Evolutionary conservation across 2,329 filamentous ascomycete species (phyloP).

Genomic region (Cercospora citrullina): DNA sequence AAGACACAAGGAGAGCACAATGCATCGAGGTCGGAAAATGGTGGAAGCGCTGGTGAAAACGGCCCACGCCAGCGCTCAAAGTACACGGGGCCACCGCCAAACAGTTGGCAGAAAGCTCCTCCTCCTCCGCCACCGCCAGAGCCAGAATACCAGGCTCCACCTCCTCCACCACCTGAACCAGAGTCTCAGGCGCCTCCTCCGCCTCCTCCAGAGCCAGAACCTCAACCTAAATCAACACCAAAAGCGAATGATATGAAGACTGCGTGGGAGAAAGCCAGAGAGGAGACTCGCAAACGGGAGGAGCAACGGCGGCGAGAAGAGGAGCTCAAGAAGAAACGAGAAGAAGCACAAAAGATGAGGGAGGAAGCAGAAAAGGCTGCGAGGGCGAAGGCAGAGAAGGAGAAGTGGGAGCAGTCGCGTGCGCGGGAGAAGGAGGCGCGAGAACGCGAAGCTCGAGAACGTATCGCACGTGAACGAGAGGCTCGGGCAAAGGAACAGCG

Average conservation of each 20-base stretch:
- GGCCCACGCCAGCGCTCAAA: slow-evolving; percentile 32
- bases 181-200: slow-evolving; percentile 23
- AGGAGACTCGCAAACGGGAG: slow-evolving; percentile 64
- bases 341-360: slow-evolving; percentile 55
- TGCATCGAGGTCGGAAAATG: slow-evolving; percentile 28
- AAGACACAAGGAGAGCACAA: slow-evolving; percentile 59
- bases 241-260: slow-evolving; percentile 31
- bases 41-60: slow-evolving; percentile 38
- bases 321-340: slow-evolving; percentile 59
- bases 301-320: slow-evolving; percentile 62
- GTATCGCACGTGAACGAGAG: slow-evolving; percentile 43
- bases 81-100: slow-evolving; percentile 29
- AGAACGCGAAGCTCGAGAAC: slow-evolving; percentile 51
- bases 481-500: slow-evolving; percentile 38
- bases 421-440: slow-evolving; percentile 51
- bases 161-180: slow-evolving; percentile 17
- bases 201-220: slow-evolving; percentile 24
- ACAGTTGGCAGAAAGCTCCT: slow-evolving; percentile 24
- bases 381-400: slow-evolving; percentile 51
- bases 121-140: slow-evolving; percentile 15
- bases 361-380: slow-evolving; percentile 51
- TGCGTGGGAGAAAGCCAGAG: slow-evolving; percentile 67
- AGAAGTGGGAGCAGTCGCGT: slow-evolving; percentile 53
- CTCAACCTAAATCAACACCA: slow-evolving; percentile 28
- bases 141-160: slow-evolving; percentile 20